A percentile compares a stretch with the other conserved stretches of the same genome.
phyloP scores from a whole-genome alignment of 1,284 basidiomycete species.

The Trichosporon sp. region DNA sequence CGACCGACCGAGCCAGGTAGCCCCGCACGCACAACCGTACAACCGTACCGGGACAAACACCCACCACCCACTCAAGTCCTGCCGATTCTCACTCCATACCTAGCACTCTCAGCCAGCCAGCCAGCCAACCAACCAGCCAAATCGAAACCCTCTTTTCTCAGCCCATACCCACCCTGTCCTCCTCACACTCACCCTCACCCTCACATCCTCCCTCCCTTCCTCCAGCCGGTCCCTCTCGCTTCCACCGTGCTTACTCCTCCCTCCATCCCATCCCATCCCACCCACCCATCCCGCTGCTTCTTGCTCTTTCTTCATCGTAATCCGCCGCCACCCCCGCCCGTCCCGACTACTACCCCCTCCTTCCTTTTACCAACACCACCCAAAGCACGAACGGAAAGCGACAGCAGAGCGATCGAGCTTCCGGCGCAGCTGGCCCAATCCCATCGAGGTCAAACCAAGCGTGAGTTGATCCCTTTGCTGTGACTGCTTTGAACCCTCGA shows the following conservation, averaged over 20 bases:
- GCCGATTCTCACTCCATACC: slow-evolving; percentile 2
- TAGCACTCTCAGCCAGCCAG: too few species aligned
- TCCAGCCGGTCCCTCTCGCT: too few species aligned
- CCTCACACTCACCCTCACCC: not conserved
- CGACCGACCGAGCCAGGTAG: too few species aligned
- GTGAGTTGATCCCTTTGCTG: slow-evolving; percentile 1
- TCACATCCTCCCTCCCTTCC: not conserved
- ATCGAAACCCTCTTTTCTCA: slow-evolving; percentile 1
- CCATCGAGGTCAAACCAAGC: slow-evolving; percentile 1
- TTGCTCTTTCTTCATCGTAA: not conserved
- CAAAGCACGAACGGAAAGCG: not conserved
- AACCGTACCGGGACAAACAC: not conserved
- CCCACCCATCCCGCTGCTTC: not conserved
- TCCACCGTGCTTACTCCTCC: not conserved
- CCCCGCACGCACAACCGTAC: too few species aligned
- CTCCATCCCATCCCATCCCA: not conserved
- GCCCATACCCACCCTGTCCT: not conserved
- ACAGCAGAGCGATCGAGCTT: not conserved
- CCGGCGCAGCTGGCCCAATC: not conserved
- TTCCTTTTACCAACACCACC: not conserved
- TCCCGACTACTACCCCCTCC: not conserved
- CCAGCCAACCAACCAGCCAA: not conserved
- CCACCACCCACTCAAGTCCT: not conserved
- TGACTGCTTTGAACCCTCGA: not conserved
- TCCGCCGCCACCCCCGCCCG: not conserved